Evolutionary conservation across 495 filamentous ascomycete species (phyloP), one percentile per base, ranked within the genome.

Genomic region (Hypoxylon fuscum): DNA sequence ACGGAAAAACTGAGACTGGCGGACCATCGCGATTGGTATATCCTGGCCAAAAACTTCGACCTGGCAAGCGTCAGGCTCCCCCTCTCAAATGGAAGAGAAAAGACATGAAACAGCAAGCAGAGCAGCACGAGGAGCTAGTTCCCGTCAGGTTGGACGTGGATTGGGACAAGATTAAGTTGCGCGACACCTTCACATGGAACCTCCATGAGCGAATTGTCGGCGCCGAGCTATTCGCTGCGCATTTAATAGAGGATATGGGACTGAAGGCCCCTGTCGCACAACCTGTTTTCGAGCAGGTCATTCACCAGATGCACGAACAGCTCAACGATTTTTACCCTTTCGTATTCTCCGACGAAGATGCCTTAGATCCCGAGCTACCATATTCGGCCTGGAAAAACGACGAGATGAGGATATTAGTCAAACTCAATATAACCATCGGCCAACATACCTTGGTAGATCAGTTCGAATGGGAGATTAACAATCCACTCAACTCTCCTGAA

Each of bases 381-480:
- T 98, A 98, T 72, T 85, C 83, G 35, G 93, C 95, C 3, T 96
- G 97, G 78, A 97, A 97, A 73, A 95, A 98, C 66, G 96, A 98
- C 66, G 95, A 98, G 76, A 97, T 98, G 94, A 88, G 95, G 52
- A 92, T 98, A 25, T 76, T 93, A 15, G 85, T 98, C 66, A 97
- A 97, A 74, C 81, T 98, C 35, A 96, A 98, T 71, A 97, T 98
- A 69, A 98, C 95, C 20, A 97, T 98, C 72, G 96, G 95, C 1
- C 89, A 90, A 59, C 91, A 96, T 72, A 97, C 93, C 0, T 81
- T 98, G 21, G 87, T 97, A 18, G 95, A 98, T 67, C 96, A 98
- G 71, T 98, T 98, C 48, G 95, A 98, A 75, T 98, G 95, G 95
- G 95, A 98, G 68, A 92, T 98, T 69, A 98, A 98, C 72, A 94